Evolutionary conservation across 495 filamentous ascomycete species (phyloP).

Genomic region (Podospora pseudocomata): DNA sequence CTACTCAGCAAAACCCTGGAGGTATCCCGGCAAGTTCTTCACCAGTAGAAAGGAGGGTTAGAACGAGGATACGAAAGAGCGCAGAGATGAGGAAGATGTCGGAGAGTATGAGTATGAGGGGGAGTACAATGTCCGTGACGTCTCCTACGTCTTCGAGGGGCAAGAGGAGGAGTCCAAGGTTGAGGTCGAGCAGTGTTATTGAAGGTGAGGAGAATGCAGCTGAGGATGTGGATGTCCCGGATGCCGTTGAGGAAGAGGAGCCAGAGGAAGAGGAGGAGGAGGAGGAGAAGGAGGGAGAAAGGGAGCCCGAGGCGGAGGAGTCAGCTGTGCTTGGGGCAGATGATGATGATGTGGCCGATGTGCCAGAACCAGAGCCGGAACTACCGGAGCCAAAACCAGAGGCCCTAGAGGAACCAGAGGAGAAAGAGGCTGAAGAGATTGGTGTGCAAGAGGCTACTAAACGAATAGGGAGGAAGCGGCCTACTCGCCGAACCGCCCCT

Average conservation of each 20-base stretch:
- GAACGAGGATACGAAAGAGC: slow-evolving; percentile 10
- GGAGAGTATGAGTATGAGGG: slow-evolving; percentile 1
- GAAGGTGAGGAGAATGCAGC: neutral
- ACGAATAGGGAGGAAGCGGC: slow-evolving; percentile 3
- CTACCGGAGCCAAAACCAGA: neutral
- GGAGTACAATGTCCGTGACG: neutral
- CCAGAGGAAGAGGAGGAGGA: neutral
- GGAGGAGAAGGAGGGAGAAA: neutral
- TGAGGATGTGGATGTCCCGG: neutral
- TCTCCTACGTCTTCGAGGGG: neutral
- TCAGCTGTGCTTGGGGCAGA: neutral
- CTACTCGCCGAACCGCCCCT: neutral
- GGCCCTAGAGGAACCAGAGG: neutral
- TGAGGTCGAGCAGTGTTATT: neutral
- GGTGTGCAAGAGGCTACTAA: neutral
- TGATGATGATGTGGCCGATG: neutral
- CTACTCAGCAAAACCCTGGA: neutral
- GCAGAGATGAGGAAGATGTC: slow-evolving; percentile 6
- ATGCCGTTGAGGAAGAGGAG: neutral
- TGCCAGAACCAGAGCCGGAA: neutral
- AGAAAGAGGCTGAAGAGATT: slow-evolving; percentile 4
- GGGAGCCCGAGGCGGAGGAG: neutral
- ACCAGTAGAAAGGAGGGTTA: slow-evolving; percentile 7
- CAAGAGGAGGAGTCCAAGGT: slow-evolving; percentile 3
- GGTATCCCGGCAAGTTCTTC: slow-evolving; percentile 5